Percentiles rank a stretch among this genome's conserved stretches.
phyloP scores from a whole-genome alignment of 768 basidiomycete species.

The Panellus pusillus region DNA sequence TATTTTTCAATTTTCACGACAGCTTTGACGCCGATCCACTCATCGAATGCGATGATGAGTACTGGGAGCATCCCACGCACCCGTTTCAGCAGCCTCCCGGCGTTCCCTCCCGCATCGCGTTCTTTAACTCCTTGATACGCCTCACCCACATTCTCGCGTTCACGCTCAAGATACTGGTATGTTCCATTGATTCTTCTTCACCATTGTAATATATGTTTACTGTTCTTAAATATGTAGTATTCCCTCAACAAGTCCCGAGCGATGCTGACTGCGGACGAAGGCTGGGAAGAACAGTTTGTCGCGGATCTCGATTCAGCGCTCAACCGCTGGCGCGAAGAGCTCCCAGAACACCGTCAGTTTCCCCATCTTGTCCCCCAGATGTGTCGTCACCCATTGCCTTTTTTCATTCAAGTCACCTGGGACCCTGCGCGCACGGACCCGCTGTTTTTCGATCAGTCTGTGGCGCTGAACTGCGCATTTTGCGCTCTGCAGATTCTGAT shows the following conservation, averaged over 20 bases:
- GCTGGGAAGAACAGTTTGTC: constrained; percentile 66
- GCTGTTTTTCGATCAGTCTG: constrained; percentile 56
- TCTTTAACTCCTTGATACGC: constrained; percentile 53
- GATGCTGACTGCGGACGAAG: constrained; percentile 43
- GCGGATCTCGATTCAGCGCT: constrained; percentile 73
- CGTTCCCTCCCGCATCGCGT: constrained; percentile 53
- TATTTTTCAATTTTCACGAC: background rate
- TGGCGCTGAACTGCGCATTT: constrained; percentile 46
- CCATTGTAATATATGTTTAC: background rate
- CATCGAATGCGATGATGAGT: constrained; percentile 65
- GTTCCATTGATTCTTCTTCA: constrained; percentile 16
- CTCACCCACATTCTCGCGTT: constrained; percentile 63
- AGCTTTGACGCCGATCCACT: constrained; percentile 73
- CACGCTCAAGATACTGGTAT: constrained; percentile 57
- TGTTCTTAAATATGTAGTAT: constrained; percentile 40
- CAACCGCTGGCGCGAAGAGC: constrained; percentile 63
- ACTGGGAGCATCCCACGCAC: constrained; percentile 57
- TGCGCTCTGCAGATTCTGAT: constrained; percentile 66
- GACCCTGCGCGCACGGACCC: constrained; percentile 37
- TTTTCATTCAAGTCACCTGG: constrained; percentile 37
- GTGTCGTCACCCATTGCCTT: constrained; percentile 24
- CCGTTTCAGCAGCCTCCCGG: constrained; percentile 64
- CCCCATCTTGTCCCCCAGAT: constrained; percentile 49
- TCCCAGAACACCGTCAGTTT: constrained; percentile 43
- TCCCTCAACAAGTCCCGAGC: constrained; percentile 64